Evolutionary conservation across 257 asterid genomes (phyloP).

Genomic region (Knoxia roxburghii): DNA sequence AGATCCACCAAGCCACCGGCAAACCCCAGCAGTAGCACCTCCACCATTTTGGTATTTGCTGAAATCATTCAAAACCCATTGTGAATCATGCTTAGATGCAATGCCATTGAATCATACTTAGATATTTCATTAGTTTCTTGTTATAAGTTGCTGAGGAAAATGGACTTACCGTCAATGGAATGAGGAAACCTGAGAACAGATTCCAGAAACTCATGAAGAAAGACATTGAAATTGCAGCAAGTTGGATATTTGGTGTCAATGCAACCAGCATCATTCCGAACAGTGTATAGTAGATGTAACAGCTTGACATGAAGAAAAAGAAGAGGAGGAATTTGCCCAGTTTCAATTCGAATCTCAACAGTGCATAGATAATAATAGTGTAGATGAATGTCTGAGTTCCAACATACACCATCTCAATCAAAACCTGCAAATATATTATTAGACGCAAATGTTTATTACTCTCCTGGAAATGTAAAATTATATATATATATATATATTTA

Average conservation of each 20-base stretch:
- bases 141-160: not conserved
- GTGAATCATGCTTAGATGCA: not conserved
- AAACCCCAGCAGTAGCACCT: slow-evolving; percentile 58
- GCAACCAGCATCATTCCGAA: slow-evolving; percentile 59
- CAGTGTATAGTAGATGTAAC: slow-evolving; percentile 46
- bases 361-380: slow-evolving; percentile 36
- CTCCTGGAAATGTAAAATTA: no score
- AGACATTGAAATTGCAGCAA: slow-evolving; percentile 29
- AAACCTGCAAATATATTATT: slow-evolving; percentile 41
- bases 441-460: not conserved
- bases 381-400: slow-evolving; percentile 34
- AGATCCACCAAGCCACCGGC: slow-evolving; percentile 46
- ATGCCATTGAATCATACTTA: not conserved
- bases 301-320: slow-evolving; percentile 38
- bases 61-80: not conserved
- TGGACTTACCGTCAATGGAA: slow-evolving; percentile 31
- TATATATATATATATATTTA: no score
- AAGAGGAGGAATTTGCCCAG: slow-evolving; percentile 37
- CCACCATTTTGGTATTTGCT: slow-evolving; percentile 60
- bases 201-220: slow-evolving; percentile 52
- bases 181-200: slow-evolving; percentile 49
- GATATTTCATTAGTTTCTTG: not conserved
- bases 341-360: slow-evolving; percentile 53
- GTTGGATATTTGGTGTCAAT: slow-evolving; percentile 39
- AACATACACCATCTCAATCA: slow-evolving; percentile 40